These are phyloP conservation scores for Ganoderma sp. DNA, from an alignment of 1,284 basidiomycete genomes.

Conservation along the genomic window DNA sequence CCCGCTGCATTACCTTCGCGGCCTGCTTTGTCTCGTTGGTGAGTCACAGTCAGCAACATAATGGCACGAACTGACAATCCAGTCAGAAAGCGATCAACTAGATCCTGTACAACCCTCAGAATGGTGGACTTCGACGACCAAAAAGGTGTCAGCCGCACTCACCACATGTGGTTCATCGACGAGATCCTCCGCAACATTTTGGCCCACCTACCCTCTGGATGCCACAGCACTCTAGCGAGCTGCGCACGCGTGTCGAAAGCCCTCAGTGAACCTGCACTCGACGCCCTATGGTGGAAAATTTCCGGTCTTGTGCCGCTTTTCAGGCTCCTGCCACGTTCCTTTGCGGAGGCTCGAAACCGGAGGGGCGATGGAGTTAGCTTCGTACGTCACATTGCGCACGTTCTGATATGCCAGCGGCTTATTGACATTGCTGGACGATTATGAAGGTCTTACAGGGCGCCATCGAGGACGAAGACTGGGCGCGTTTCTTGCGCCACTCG, in stretches of 20 bases:
- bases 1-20: neutral
- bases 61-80: neutral
- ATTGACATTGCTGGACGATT: neutral
- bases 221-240: constrained; percentile 8
- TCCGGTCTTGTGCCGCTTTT: constrained; percentile 19
- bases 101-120: neutral
- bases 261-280: constrained; percentile 27
- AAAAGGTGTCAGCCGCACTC: neutral
- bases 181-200: constrained; percentile 28
- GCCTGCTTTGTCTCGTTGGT: neutral
- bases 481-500: constrained; percentile 22
- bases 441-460: neutral
- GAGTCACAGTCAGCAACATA: neutral
- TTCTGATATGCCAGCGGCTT: neutral
- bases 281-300: constrained; percentile 27
- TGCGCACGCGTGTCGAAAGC: constrained; percentile 17
- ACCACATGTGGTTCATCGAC: constrained; percentile 24
- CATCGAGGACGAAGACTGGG: constrained; percentile 19
- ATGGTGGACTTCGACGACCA: neutral
- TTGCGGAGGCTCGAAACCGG: neutral
- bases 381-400: constrained; percentile 4
- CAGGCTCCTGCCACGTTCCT: constrained; percentile 13
- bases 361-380: neutral
- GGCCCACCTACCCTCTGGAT: constrained; percentile 14
- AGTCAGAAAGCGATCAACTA: neutral